A percentile compares a stretch with the other conserved stretches of the same genome.
Evolutionary conservation across 1,139 yeast species (phyloP).

Genomic region (Saccharomycopsis hybrid): DNA sequence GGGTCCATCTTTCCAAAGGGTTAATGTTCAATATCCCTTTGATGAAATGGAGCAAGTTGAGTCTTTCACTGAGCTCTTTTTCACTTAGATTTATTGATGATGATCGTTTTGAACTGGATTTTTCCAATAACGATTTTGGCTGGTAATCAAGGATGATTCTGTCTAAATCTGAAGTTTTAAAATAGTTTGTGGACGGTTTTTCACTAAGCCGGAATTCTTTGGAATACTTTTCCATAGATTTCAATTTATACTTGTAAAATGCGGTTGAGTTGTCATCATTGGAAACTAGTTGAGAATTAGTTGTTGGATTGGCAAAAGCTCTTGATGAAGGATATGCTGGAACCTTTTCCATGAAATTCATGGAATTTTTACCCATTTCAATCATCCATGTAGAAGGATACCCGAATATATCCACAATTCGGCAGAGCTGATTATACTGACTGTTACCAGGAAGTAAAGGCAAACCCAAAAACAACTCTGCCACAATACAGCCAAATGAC

Average conservation of each 20-base stretch:
- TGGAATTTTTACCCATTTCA: constrained; percentile 85
- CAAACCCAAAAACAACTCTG: constrained; percentile 85
- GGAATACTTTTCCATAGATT: constrained; percentile 54
- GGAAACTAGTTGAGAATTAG: neutral
- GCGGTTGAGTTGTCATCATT: constrained; percentile 23
- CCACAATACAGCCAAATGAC: constrained; percentile 96
- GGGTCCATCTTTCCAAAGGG: constrained; percentile 94
- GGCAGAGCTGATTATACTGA: constrained; percentile 81
- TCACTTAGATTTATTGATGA: constrained; percentile 52
- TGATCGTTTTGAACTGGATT: too few relatives aligned
- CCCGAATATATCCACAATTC: constrained; percentile 80
- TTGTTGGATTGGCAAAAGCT: constrained; percentile 1
- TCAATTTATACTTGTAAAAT: constrained; percentile 32
- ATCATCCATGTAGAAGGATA: constrained; percentile 94
- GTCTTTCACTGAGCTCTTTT: constrained; percentile 67
- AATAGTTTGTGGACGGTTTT: constrained; percentile 79
- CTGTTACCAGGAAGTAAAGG: constrained; percentile 96
- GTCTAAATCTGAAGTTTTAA: constrained; percentile 61
- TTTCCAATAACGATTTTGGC: constrained; percentile 15
- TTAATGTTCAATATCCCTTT: constrained; percentile 72
- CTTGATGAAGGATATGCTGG: constrained; percentile 24
- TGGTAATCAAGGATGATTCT: constrained; percentile 74
- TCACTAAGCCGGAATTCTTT: constrained; percentile 53
- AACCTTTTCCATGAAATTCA: constrained; percentile 56
- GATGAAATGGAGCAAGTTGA: constrained; percentile 69